Conservation (phyloP, 352 stramenopile species). For the Phytophthora boehmeriae region DNA sequence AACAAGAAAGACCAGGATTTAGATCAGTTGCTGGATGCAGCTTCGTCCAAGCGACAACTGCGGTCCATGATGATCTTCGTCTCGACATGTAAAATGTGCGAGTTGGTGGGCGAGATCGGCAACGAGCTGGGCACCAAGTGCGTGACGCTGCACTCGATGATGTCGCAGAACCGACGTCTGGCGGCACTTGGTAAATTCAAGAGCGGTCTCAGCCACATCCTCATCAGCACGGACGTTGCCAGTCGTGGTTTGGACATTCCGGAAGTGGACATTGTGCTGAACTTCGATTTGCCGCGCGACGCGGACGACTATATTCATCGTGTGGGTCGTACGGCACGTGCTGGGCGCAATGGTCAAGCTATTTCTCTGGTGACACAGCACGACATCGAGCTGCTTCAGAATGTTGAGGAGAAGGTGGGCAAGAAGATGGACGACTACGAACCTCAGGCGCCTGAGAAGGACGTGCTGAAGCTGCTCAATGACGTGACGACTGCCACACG, state of each 20-base stretch:
- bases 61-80: constrained; percentile 97
- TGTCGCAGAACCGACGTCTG: constrained; percentile 94
- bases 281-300: constrained; percentile 96
- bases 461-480: constrained; percentile 95
- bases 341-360: constrained; percentile 89
- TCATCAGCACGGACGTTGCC: constrained; percentile 98
- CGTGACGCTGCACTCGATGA: constrained; percentile 96
- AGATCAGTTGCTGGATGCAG: constrained; percentile 28
- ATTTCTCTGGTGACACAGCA: constrained; percentile 96
- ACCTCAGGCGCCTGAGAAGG: constrained; percentile 81
- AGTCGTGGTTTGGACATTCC: constrained; percentile 97
- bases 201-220: constrained; percentile 89
- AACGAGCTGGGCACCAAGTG: constrained; percentile 92
- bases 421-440: constrained; percentile 93
- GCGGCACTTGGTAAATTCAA: constrained; percentile 98
- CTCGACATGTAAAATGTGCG: constrained; percentile 95
- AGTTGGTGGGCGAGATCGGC: constrained; percentile 95
- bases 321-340: constrained; percentile 95
- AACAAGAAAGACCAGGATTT: constrained; percentile 42
- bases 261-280: constrained; percentile 96
- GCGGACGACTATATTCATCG: constrained; percentile 98
- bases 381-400: constrained; percentile 94
- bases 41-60: constrained; percentile 38
- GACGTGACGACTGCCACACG: constrained; percentile 94
- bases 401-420: constrained; percentile 92